phyloP scores from a whole-genome alignment of 1,139 yeast genomes.

The Fermentozyma sake region DNA sequence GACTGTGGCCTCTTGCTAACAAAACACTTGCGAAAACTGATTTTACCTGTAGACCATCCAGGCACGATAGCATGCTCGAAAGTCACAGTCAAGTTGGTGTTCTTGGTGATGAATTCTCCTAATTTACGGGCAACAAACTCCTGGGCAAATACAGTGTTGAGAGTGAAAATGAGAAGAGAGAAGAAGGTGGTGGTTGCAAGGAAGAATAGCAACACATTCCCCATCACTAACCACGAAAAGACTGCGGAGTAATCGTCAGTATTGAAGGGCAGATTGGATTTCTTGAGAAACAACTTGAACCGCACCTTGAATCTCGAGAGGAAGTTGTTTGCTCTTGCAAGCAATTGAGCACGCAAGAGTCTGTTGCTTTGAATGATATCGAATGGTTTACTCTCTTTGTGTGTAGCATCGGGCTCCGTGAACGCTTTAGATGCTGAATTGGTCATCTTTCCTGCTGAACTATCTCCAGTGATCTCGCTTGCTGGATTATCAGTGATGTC shows the following conservation, averaged over 20 bases:
- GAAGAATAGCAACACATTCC: constrained; percentile 72
- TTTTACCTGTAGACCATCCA: constrained; percentile 86
- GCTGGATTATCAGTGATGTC: background rate
- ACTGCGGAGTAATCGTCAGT: constrained; percentile 87
- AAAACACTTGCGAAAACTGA: constrained; percentile 78
- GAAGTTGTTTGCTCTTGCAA: constrained; percentile 47
- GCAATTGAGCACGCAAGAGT: constrained; percentile 46
- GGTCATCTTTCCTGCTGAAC: constrained; percentile 1
- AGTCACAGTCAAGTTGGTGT: constrained; percentile 80
- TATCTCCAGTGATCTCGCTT: constrained; percentile 2
- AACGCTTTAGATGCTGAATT: background rate
- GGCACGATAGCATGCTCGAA: constrained; percentile 95
- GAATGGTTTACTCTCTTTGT: constrained; percentile 2
- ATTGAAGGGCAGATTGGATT: constrained; percentile 62
- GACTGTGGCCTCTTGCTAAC: constrained; percentile 77
- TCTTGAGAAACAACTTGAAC: constrained; percentile 64
- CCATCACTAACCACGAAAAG: constrained; percentile 85
- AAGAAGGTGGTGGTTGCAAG: constrained; percentile 89
- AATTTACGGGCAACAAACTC: constrained; percentile 78
- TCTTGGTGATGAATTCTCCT: constrained; percentile 80
- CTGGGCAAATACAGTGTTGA: constrained; percentile 86
- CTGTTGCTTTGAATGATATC: constrained; percentile 8
- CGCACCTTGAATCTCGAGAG: constrained; percentile 52
- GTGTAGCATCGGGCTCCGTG: constrained; percentile 1
- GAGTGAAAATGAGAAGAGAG: constrained; percentile 68